These are phyloP conservation scores for Trichomonascaceae sp. DNA, from an alignment of 1,139 yeast genomes.

Conservation along the genomic window DNA sequence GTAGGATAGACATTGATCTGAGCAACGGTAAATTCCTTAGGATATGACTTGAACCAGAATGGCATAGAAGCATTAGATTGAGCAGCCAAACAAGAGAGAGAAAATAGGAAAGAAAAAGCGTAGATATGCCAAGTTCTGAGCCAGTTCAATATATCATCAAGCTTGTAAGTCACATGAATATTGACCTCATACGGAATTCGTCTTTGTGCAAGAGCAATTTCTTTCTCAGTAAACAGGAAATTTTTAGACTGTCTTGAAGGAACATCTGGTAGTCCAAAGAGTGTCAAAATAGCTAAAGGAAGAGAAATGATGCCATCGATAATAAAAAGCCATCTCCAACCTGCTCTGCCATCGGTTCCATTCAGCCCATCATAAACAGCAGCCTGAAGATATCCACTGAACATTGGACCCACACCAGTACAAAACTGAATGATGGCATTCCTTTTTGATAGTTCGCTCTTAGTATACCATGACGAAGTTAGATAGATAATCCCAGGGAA, in stretches of 20 bases:
- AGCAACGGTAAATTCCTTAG: conserved; percentile 22
- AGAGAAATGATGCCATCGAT: conserved; percentile 60
- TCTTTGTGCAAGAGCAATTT: conserved; percentile 12
- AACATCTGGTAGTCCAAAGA: conserved; percentile 61
- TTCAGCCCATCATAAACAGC: conserved; percentile 45
- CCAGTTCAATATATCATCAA: conserved; percentile 15
- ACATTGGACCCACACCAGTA: conserved; percentile 54
- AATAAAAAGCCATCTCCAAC: conserved; percentile 74
- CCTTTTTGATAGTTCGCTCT: conserved; percentile 54
- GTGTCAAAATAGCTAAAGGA: conserved; percentile 55
- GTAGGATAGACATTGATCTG: conserved; percentile 35
- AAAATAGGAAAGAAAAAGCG: conserved; percentile 22
- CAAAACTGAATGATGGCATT: conserved; percentile 58
- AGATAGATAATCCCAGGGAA: conserved; percentile 57
- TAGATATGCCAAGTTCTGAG: conserved; percentile 26
- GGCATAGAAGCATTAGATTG: conserved; percentile 18
- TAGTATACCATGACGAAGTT: conserved; percentile 57
- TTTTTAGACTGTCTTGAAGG: conserved; percentile 36
- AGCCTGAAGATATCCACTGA: conserved; percentile 60
- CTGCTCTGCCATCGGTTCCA: conserved; percentile 45
- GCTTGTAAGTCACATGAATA: conserved; percentile 12
- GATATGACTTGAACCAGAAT: conserved; percentile 30
- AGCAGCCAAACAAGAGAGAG: conserved; percentile 19
- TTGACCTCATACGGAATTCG: conserved; percentile 14
- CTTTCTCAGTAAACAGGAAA: conserved; percentile 15